Evolutionary conservation across 1,139 yeast species (phyloP), one percentile per base, ranked within the genome.

Genomic region (Lodderomyces pseudojiufengensis): DNA sequence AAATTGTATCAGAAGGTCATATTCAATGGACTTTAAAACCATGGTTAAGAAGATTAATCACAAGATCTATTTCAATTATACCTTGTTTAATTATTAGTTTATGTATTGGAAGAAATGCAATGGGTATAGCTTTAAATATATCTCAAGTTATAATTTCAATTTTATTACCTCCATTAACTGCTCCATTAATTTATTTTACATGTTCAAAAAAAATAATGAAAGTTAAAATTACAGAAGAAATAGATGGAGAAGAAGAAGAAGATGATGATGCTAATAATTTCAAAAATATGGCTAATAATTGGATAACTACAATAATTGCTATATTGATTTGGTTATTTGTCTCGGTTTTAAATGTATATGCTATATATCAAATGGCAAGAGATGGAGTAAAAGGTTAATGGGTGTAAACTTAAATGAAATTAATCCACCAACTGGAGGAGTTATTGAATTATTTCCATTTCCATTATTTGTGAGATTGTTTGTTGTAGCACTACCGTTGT

Each of bases 1-100:
- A 85, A 55, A 81, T 85, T 49, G 88, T 85, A 3, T 73, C 85
- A 46, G 95, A 85, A 55, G 95, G 95, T 1, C 87, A 84, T 52
- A 71, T 85, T 30, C 74, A 78, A 42, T 84, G 95, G 94, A 74
- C 74, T 12, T 54, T 83, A 32, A 70, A 64, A 47, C 95, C 95
- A 5, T 85, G 95, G 95, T 52, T 80, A 32, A 70, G 95, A 54
- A 67, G 95, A 49, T 53, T 85, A 3, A 68, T 78, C 14, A 85
- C 95, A 0, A 70, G 95, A 59, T 60, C 73, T 12, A 76, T 85
- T 41, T 79, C 94, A 0, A 78, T 85, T 34, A 53, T 83, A 4
- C 95, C 95, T 2, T 83, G 90, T 52, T 59, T 85, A 29, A 64
- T 70, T 4, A 78, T 81, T n/a, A 70, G 81, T 6, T 48, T 77